Evolutionary conservation across 768 basidiomycete species (phyloP).

Genomic region (Russula sp.): DNA sequence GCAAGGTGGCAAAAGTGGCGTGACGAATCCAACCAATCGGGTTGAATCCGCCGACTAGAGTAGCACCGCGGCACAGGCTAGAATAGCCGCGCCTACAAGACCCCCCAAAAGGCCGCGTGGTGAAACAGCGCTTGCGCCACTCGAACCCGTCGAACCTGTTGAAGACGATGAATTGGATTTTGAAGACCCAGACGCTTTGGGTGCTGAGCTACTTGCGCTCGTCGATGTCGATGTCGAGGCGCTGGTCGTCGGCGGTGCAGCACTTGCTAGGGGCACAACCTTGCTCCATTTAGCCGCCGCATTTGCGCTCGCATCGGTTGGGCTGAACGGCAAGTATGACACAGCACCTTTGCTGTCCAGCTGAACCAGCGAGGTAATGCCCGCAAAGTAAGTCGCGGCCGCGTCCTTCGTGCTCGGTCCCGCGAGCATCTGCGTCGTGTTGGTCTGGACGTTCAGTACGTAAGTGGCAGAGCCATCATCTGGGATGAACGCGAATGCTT

Average conservation of each 20-base stretch:
- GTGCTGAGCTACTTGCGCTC: neutral
- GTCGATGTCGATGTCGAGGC: neutral
- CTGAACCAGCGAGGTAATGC: constrained; percentile 57
- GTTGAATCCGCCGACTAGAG: neutral
- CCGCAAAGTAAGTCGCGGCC: constrained; percentile 56
- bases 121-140: neutral
- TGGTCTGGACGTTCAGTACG: constrained; percentile 66
- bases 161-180: constrained; percentile 25
- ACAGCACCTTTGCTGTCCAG: constrained; percentile 56
- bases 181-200: constrained; percentile 17
- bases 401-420: constrained; percentile 59
- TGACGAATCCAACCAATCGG: neutral
- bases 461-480: constrained; percentile 68
- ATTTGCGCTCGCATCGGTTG: constrained; percentile 40
- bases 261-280: constrained; percentile 41
- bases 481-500: constrained; percentile 74
- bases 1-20: neutral
- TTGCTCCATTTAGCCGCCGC: constrained; percentile 44
- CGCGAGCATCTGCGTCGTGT: constrained; percentile 55
- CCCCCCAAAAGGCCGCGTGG: constrained; percentile 1
- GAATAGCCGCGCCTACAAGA: constrained; percentile 6
- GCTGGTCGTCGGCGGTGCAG: constrained; percentile 32
- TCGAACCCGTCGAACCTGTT: neutral
- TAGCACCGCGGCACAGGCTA: neutral
- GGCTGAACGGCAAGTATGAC: constrained; percentile 53